Evolutionary conservation across 768 basidiomycete species (phyloP).

Genomic region (Calocybe gangraenosa): DNA sequence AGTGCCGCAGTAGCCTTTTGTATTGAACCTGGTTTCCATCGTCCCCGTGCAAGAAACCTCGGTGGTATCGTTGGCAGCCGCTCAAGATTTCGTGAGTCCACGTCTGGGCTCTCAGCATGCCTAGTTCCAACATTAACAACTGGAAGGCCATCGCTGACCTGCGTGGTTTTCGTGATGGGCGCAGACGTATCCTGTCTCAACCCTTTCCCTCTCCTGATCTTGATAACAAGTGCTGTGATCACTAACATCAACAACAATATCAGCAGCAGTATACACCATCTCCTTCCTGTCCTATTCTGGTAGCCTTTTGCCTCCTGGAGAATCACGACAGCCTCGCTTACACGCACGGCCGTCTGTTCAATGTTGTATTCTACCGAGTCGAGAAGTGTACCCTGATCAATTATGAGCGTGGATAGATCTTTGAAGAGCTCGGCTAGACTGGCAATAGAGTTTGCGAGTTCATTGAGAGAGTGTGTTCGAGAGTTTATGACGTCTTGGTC

Average conservation of each 20-base stretch:
- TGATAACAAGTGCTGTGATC: conserved; percentile 87
- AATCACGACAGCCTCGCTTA: conserved; percentile 82
- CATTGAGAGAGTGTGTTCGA: conserved; percentile 68
- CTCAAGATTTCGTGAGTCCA: conserved; percentile 4
- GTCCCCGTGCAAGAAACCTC: no score
- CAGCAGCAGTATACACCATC: conserved; percentile 91
- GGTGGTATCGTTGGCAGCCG: conserved; percentile 1
- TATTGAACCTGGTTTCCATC: no score
- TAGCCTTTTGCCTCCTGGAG: conserved; percentile 80
- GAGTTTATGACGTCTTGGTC: conserved; percentile 37
- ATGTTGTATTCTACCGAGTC: conserved; percentile 98
- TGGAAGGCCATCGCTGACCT: not conserved
- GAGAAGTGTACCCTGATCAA: conserved; percentile 95
- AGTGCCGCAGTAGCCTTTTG: no score
- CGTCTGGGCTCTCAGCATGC: not conserved
- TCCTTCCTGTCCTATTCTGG: conserved; percentile 89
- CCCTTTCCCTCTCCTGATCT: conserved; percentile 56
- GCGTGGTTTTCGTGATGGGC: conserved; percentile 2
- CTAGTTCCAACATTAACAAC: conserved; percentile 1
- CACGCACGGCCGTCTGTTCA: conserved; percentile 80
- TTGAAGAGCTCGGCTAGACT: conserved; percentile 94
- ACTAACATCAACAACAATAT: conserved; percentile 86
- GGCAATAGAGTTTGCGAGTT: conserved; percentile 90
- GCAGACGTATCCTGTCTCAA: conserved; percentile 24
- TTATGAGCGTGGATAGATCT: conserved; percentile 88